A percentile compares a stretch with the other conserved stretches of the same genome.
These are phyloP conservation scores for Misopates orontium DNA, from an alignment of 257 asterid genomes.

Conservation along the genomic window DNA sequence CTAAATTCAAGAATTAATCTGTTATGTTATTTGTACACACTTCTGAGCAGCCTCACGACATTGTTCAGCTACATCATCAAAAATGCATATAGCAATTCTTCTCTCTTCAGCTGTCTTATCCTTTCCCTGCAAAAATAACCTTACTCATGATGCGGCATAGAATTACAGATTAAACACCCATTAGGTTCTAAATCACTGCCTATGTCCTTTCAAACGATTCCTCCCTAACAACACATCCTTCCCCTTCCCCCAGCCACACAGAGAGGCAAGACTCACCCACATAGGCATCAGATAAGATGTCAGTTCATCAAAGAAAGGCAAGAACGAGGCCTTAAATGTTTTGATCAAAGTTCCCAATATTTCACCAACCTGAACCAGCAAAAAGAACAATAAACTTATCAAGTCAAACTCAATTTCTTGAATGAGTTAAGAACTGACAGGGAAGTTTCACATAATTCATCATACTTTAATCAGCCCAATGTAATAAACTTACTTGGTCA, in stretches of 20 bases:
- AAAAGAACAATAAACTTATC: constrained; percentile 7
- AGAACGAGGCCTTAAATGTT: constrained; percentile 85
- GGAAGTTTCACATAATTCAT: neutral
- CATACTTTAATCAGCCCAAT: constrained; percentile 5
- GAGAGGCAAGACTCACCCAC: constrained; percentile 72
- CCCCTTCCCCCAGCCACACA: too few species aligned
- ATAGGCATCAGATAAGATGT: constrained; percentile 89
- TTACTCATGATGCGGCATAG: neutral
- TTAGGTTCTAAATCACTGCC: neutral
- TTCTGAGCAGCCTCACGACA: constrained; percentile 84
- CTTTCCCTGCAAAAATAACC: constrained; percentile 65
- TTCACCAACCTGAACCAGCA: constrained; percentile 75
- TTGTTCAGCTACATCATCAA: constrained; percentile 99
- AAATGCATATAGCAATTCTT: constrained; percentile 97
- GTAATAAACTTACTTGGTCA: constrained; percentile 70
- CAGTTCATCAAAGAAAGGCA: constrained; percentile 92
- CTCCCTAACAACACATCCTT: too few species aligned
- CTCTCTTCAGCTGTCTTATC: constrained; percentile 96
- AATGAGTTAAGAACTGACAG: neutral
- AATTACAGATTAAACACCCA: neutral
- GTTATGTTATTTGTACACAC: constrained; percentile 36
- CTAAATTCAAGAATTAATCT: constrained; percentile 17
- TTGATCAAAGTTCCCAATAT: constrained; percentile 87
- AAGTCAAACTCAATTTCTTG: neutral
- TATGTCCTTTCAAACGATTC: neutral